Evolutionary conservation across 768 basidiomycete genomes (phyloP).

Genomic region (Trametes punicea): DNA sequence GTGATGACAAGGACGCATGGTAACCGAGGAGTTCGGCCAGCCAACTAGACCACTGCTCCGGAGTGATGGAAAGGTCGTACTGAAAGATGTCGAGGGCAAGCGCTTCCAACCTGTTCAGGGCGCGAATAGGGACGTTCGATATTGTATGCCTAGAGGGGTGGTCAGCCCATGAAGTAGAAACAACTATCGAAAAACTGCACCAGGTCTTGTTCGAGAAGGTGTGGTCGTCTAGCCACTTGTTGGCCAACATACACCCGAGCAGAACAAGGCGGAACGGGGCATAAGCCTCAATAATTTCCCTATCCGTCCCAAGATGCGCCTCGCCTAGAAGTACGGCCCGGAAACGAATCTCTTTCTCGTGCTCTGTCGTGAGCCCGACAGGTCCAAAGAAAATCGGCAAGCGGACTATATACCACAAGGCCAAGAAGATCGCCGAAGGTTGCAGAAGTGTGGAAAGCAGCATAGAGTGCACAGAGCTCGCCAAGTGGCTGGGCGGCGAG

Average conservation of each 20-base stretch:
- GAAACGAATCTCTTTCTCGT: constrained; percentile 59
- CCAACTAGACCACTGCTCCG: constrained; percentile 68
- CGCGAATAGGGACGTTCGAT: constrained; percentile 67
- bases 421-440: constrained; percentile 75
- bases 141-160: constrained; percentile 62
- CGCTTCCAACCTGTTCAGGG: constrained; percentile 68
- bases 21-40: constrained; percentile 61
- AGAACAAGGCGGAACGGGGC: constrained; percentile 74
- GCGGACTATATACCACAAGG: constrained; percentile 79
- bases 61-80: constrained; percentile 67
- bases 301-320: constrained; percentile 38
- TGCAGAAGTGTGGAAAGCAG: constrained; percentile 77
- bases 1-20: constrained; percentile 59
- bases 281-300: constrained; percentile 50
- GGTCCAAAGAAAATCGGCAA: constrained; percentile 68
- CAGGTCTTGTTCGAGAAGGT: constrained; percentile 90
- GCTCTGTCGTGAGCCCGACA: constrained; percentile 46
- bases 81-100: constrained; percentile 66
- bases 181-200: constrained; percentile 38
- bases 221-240: constrained; percentile 87
- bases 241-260: constrained; percentile 80
- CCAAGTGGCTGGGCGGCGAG: constrained; percentile 51
- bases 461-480: constrained; percentile 64
- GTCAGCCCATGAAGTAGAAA: background rate
- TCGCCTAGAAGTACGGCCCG: constrained; percentile 61